A percentile compares a stretch with the other conserved stretches of the same genome.
Conservation (phyloP, 805 yeast species). For the Yamadazyma endophytica region DNA sequence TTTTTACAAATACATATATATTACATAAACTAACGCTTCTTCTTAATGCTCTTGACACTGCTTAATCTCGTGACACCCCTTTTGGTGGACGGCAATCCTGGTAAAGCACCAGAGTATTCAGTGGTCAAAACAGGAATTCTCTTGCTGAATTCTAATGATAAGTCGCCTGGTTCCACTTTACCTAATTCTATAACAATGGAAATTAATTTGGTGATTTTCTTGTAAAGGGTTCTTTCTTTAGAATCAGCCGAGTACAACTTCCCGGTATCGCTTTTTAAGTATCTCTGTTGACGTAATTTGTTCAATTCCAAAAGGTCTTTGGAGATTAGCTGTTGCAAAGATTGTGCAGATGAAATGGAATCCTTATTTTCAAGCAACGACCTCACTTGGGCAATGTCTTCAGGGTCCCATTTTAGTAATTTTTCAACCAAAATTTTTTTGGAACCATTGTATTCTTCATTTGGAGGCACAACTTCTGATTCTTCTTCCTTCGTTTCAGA, state of each 20-base stretch:
- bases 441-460: constrained; percentile 10
- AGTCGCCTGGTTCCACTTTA: constrained; percentile 19
- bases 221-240: constrained; percentile 24
- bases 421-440: constrained; percentile 14
- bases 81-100: constrained; percentile 44
- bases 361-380: constrained; percentile 21
- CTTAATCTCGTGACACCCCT: constrained; percentile 25
- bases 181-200: constrained; percentile 28
- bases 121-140: constrained; percentile 66
- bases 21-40: constrained; percentile 14
- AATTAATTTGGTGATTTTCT: constrained; percentile 25
- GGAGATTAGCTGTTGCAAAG: constrained; percentile 33
- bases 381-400: constrained; percentile 19
- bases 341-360: constrained; percentile 22
- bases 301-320: constrained; percentile 28
- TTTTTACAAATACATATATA: too few relatives aligned
- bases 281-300: constrained; percentile 38
- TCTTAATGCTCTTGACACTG: constrained; percentile 37
- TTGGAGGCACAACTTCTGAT: not conserved
- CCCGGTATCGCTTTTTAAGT: constrained; percentile 22
- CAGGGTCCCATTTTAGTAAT: constrained; percentile 34
- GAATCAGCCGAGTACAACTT: constrained; percentile 21
- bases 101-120: constrained; percentile 76
- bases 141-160: constrained; percentile 29
- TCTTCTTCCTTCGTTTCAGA: constrained; percentile 1